Conservation (phyloP, 2,329 filamentous ascomycete genomes). For the Aspergillus novoparasiticus region DNA sequence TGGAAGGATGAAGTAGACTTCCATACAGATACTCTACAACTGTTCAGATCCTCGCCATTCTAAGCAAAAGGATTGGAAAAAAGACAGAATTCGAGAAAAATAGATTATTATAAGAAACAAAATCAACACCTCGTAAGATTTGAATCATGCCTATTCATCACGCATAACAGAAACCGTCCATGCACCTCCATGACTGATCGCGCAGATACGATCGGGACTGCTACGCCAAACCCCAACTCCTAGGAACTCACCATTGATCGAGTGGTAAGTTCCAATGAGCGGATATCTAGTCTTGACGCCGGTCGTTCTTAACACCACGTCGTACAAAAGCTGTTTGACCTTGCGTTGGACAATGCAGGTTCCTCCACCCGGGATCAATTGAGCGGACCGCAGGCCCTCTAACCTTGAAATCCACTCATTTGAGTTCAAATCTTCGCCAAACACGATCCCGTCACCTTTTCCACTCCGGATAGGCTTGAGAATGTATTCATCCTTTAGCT, state of each 20-base stretch:
- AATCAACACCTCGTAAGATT: background rate
- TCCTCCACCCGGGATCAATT: background rate
- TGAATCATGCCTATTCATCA: background rate
- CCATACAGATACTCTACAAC: background rate
- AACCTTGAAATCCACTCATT: constrained; percentile 9
- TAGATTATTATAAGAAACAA: background rate
- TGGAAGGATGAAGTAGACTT: background rate
- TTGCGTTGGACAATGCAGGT: constrained; percentile 9
- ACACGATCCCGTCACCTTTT: constrained; percentile 7
- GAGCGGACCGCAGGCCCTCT: background rate
- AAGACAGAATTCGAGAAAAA: background rate
- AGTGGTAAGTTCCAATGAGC: constrained; percentile 30
- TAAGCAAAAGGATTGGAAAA: background rate
- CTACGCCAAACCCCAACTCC: constrained; percentile 30
- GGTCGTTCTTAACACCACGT: background rate
- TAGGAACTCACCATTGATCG: constrained; percentile 26
- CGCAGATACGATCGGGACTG: constrained; percentile 22
- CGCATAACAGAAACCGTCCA: constrained; percentile 22
- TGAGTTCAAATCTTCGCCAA: constrained; percentile 1
- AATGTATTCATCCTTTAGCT: constrained; percentile 25
- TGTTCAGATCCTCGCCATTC: background rate
- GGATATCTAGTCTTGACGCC: constrained; percentile 1
- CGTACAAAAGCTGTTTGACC: background rate
- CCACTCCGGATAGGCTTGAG: constrained; percentile 24
- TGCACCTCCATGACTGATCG: constrained; percentile 15